phyloP scores from a whole-genome alignment of 345 rosid species.

The Clarkia xantiana region DNA sequence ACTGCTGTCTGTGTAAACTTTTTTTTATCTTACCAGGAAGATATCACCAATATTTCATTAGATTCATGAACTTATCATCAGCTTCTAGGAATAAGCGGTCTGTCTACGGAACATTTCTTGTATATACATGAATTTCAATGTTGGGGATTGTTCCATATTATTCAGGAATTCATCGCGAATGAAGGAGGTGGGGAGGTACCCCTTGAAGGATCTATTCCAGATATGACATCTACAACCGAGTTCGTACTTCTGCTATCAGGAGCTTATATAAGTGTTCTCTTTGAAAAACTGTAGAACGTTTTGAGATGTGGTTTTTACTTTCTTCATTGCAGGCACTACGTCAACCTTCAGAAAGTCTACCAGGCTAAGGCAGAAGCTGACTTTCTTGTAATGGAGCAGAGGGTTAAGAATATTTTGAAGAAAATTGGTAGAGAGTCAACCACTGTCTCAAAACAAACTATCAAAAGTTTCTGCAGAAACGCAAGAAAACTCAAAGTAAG shows the following conservation, averaged over 20 bases:
- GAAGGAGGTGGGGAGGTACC: constrained; percentile 93
- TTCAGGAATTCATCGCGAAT: constrained; percentile 71
- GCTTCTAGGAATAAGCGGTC: too few species aligned
- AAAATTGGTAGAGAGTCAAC: constrained; percentile 58
- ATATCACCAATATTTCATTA: too few species aligned
- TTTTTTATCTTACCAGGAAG: too few species aligned
- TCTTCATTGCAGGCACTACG: constrained; percentile 51
- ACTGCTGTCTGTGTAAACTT: too few species aligned
- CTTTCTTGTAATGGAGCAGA: constrained; percentile 55
- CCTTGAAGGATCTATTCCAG: constrained; percentile 96
- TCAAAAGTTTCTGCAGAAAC: constrained; percentile 75
- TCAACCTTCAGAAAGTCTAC: constrained; percentile 76
- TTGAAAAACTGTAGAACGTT: not conserved
- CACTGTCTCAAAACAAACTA: constrained; percentile 49
- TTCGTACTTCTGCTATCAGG: constrained; percentile 25
- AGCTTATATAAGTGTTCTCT: too few species aligned
- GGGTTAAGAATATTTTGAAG: constrained; percentile 45
- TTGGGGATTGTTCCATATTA: constrained; percentile 1
- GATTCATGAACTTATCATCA: too few species aligned
- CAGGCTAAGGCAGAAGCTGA: constrained; percentile 91
- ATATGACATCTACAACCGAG: constrained; percentile 99
- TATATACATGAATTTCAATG: not conserved
- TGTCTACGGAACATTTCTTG: too few species aligned
- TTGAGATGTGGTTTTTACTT: not conserved
- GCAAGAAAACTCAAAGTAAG: constrained; percentile 81